phyloP scores from a whole-genome alignment of 805 yeast genomes.

The Wickerhamomyces hampshirensis region DNA sequence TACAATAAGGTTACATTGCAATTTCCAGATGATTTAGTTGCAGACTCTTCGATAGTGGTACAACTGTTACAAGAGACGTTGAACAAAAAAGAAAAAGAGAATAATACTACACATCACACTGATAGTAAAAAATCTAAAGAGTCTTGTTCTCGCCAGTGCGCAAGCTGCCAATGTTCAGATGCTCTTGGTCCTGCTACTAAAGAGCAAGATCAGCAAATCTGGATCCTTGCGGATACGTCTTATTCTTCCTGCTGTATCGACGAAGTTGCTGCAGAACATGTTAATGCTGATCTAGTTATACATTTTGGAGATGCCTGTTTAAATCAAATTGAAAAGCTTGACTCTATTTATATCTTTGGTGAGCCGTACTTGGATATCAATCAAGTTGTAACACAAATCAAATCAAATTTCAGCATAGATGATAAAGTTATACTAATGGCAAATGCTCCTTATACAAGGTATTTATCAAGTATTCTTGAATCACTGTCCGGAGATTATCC shows the following conservation, averaged over 20 bases:
- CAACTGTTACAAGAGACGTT: conserved; percentile 41
- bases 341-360: conserved; percentile 79
- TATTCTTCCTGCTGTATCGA: conserved; percentile 95
- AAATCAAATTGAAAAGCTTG: conserved; percentile 67
- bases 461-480: conserved; percentile 36
- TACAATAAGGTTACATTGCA: conserved; percentile 70
- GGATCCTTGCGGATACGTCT: conserved; percentile 93
- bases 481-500: conserved; percentile 27
- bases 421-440: conserved; percentile 62
- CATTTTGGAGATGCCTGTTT: conserved; percentile 96
- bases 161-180: conserved; percentile 23
- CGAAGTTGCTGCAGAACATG: conserved; percentile 95
- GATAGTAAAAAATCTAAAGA: conserved; percentile 10
- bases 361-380: conserved; percentile 49
- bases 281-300: conserved; percentile 73
- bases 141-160: conserved; percentile 18
- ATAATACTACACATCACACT: conserved; percentile 3
- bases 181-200: conserved; percentile 5
- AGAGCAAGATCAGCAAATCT: conserved; percentile 38
- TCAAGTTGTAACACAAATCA: conserved; percentile 35
- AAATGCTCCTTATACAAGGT: conserved; percentile 59
- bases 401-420: conserved; percentile 35
- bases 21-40: conserved; percentile 78
- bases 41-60: conserved; percentile 72
- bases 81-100: conserved; percentile 6